phyloP scores from a whole-genome alignment of 179 eudicot species.

The Silene noctiflora region DNA sequence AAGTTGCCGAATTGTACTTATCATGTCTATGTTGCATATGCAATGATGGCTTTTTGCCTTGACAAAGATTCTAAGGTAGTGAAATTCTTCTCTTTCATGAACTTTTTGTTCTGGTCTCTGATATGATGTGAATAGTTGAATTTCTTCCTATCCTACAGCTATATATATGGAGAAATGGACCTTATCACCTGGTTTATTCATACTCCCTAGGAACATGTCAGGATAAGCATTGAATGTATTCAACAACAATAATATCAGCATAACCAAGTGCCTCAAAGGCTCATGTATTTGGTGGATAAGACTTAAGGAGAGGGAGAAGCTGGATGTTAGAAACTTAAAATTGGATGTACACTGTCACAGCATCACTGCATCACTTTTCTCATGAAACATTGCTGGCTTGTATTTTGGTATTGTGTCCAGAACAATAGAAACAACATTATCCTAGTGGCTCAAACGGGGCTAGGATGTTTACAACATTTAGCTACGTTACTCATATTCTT shows the following conservation, averaged over 20 bases:
- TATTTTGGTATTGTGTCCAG: not conserved
- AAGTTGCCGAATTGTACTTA: slow-evolving; percentile 93
- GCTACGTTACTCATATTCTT: no score
- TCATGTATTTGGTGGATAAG: no score
- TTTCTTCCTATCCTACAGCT: not conserved
- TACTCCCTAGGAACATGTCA: not conserved
- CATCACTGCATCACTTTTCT: no score
- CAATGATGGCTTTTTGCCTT: slow-evolving; percentile 93
- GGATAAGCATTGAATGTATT: not conserved
- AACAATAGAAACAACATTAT: no score
- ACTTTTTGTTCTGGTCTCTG: not conserved
- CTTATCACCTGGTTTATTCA: not conserved
- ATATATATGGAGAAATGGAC: not conserved
- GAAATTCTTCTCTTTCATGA: not conserved
- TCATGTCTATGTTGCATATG: slow-evolving; percentile 95
- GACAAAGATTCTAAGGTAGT: slow-evolving; percentile 96
- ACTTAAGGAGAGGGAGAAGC: no score
- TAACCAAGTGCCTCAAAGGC: no score
- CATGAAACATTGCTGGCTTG: not conserved
- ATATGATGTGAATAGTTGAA: slow-evolving; percentile 1
- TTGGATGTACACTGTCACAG: no score
- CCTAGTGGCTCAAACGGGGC: no score
- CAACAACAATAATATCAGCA: not conserved
- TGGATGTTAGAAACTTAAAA: no score
- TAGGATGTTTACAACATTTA: no score